Evolutionary conservation across 2,329 filamentous ascomycete genomes (phyloP).

Genomic region (Samsoniella hepiali): DNA sequence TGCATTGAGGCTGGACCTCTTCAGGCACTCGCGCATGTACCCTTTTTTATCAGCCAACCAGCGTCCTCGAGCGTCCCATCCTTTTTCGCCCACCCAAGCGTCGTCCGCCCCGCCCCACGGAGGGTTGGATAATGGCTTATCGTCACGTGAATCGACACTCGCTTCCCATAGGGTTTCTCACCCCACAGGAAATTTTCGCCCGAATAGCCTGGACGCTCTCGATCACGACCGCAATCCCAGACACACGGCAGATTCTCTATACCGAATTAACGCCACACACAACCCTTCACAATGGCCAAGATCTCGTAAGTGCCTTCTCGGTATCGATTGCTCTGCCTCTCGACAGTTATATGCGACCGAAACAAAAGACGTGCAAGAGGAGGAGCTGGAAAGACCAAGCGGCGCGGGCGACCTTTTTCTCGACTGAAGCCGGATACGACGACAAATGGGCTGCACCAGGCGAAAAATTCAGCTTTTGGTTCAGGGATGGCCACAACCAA

Average conservation of each 20-base stretch:
- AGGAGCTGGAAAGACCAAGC: slow-evolving; percentile 4
- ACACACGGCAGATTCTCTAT: slow-evolving; percentile 35
- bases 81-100: too few species aligned
- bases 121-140: slow-evolving; percentile 10
- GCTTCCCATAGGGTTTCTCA: slow-evolving; percentile 38
- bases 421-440: background rate
- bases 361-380: slow-evolving; percentile 18
- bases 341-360: slow-evolving; percentile 20
- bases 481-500: background rate
- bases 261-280: slow-evolving; percentile 41
- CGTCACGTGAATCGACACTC: slow-evolving; percentile 12
- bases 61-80: too few species aligned
- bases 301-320: slow-evolving; percentile 50
- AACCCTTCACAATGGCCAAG: slow-evolving; percentile 60
- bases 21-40: too few species aligned
- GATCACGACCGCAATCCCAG: slow-evolving; percentile 35
- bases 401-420: background rate
- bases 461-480: background rate
- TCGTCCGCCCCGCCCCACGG: slow-evolving; percentile 1
- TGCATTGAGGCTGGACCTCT: too few species aligned
- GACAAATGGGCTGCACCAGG: background rate
- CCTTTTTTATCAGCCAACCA: too few species aligned
- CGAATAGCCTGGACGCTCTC: slow-evolving; percentile 29
- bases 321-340: slow-evolving; percentile 14
- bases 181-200: slow-evolving; percentile 38